Evolutionary conservation across 2,329 filamentous ascomycete species (phyloP), one percentile per base, ranked within the genome.

Genomic region (Diaporthe humulicola): DNA sequence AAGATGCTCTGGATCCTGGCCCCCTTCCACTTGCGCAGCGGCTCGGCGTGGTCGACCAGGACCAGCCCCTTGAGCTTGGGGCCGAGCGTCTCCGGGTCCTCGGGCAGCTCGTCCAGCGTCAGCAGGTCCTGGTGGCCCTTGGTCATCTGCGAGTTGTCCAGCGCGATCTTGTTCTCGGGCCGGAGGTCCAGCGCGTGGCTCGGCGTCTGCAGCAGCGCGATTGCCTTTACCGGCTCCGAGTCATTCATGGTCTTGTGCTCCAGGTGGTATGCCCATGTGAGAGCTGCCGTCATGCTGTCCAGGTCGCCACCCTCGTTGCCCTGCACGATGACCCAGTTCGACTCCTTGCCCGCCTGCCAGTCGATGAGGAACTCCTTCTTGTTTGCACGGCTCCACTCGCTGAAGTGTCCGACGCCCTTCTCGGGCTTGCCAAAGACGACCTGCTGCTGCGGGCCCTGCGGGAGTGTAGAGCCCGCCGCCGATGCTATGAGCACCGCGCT

Each of bases 211-310:
- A 87, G 79, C 60, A 87, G 78, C 1, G 86, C 86, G 72, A 87
- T 86, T 8, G 85, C 86, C 76, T 86, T 87, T 76, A 85, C 74
- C 0, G 85, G 86, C 58, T 83, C 77, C 9, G 84, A 83, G 1
- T 83, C 82, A 75, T 87, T 86, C 60, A 80, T 77, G 0, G 84
- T 86, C 25, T 84, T 82, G 76, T 87, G 86, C 77, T 82, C 81
- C 4, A 87, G 81, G 75, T 87, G 86, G 76, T 87, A 87, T 7
- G 86, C 85, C 86, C 86, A 87, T 10, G 85, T 84, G 10, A 87
- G 79, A 8, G 86, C 86, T 0, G 85, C 82, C 0, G 85, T 82
- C 84, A 87, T 85, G 74, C 80, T 82, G 77, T 87, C 85, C 52
- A 86, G 76, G 50, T 87, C 85, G 30, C 85, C 85, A 19, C 84